phyloP scores from a whole-genome alignment of 2,329 filamentous ascomycete species.

The Paecilomyces fulvus region DNA sequence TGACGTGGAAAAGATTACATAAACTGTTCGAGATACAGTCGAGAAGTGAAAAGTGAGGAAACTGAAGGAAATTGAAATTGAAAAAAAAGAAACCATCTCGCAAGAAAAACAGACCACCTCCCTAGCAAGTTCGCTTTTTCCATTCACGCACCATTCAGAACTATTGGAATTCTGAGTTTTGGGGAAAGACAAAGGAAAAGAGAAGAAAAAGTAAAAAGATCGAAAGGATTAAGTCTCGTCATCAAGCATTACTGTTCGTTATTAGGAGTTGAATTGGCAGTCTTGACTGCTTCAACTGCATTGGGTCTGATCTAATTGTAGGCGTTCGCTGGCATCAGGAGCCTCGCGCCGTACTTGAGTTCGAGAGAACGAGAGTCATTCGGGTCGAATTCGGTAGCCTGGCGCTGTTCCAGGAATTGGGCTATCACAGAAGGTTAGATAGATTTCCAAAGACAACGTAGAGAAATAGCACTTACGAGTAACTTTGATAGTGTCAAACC shows the following conservation, averaged over 20 bases:
- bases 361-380: slow-evolving; percentile 35
- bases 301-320: not conserved
- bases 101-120: not conserved
- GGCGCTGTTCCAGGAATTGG: slow-evolving; percentile 29
- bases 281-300: not conserved
- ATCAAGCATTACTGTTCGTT: not conserved
- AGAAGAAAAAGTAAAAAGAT: not conserved
- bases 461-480: slow-evolving; percentile 23
- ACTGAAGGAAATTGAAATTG: not conserved
- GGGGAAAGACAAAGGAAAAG: not conserved
- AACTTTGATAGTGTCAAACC: slow-evolving; percentile 35
- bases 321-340: slow-evolving; percentile 20
- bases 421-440: slow-evolving; percentile 15
- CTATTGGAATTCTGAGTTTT: not conserved
- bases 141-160: not conserved
- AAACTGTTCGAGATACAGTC: not conserved
- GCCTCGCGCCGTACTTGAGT: slow-evolving; percentile 28
- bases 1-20: not conserved
- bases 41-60: not conserved
- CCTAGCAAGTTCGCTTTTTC: not conserved
- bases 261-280: not conserved
- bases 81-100: not conserved
- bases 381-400: slow-evolving; percentile 29
- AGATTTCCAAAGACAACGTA: not conserved
- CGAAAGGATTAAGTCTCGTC: not conserved